Evolutionary conservation across 192 early-diverging fungal species (phyloP), one percentile per base, ranked within the genome.

Genomic region (Podila epigama): DNA sequence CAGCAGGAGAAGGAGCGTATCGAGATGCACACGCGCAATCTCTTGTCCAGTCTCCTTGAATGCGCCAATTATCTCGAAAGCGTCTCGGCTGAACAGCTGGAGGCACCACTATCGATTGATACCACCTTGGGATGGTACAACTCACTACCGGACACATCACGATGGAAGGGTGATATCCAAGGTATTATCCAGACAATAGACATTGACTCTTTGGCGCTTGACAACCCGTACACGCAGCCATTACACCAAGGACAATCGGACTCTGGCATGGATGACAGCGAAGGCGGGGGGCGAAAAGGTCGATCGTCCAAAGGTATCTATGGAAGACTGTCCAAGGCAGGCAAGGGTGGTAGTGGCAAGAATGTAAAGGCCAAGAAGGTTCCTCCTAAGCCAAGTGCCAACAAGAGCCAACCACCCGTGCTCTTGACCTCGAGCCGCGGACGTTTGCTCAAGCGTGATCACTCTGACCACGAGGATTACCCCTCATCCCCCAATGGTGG

Each of bases 171-270:
- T 33, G 58, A 68, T 44, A 68, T 77, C 28, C 73, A 77, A 55
- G 73, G 68, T 29, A 77, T 77, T 37, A 77, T 77, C 29, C 66
- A 77, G 32, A 77, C 73, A 11, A 77, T 77, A 11, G 73, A 77
- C 48, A 59, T 68, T 34, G 61, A 42, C 18, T 68, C 66, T 11
- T 33, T 77, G 29, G 37, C 31, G 13, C 64, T 55, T 50, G 73
- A 77, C 42, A 68, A 77, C 27, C 73, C 73, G 3, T 77, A 64
- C 51, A 59, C 51, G 11, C 54, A 77, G 39, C 51, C 33, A 16
- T 65, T 54, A 54, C 13, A 52, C 37, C 60, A 68, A 29, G 66
- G 73, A 31, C 53, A 56, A 3, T 22, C 48, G 7, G 73, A 77
- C 41, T 68, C 73, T 34, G 51, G 64, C 25, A 10, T 77, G 12